phyloP scores from a whole-genome alignment of 208 protist species.

The Tritrichomonas foetus region DNA sequence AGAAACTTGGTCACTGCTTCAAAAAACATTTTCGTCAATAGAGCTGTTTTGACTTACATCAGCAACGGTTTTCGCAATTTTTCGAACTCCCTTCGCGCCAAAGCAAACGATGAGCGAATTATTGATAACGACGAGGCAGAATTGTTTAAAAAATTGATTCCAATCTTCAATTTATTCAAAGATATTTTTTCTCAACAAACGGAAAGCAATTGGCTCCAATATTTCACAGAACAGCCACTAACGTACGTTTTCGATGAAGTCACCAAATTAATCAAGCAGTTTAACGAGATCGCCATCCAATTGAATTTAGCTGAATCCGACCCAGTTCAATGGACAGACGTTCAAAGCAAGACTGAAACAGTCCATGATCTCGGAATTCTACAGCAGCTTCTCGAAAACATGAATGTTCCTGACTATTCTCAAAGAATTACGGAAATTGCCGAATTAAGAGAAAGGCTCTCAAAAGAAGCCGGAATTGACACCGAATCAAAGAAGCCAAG shows the following conservation, averaged over 20 bases:
- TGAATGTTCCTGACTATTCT: not conserved
- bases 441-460: not conserved
- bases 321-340: not conserved
- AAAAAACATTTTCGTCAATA: not conserved
- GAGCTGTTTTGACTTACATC: not conserved
- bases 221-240: not conserved
- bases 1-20: not conserved
- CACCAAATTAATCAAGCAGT: not conserved
- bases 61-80: not conserved
- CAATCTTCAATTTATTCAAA: not conserved
- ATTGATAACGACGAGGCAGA: not conserved
- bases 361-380: slow-evolving; percentile 30
- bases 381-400: not conserved
- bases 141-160: not conserved
- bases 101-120: not conserved
- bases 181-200: not conserved
- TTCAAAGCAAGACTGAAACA: not conserved
- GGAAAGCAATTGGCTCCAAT: not conserved
- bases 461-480: slow-evolving; percentile 12
- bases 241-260: not conserved
- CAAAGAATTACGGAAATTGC: not conserved
- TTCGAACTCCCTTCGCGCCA: not conserved
- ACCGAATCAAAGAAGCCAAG: not conserved
- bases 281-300: not conserved
- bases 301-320: not conserved